phyloP scores from a whole-genome alignment of 1,284 basidiomycete genomes.

The Limonomyces culmigenus region DNA sequence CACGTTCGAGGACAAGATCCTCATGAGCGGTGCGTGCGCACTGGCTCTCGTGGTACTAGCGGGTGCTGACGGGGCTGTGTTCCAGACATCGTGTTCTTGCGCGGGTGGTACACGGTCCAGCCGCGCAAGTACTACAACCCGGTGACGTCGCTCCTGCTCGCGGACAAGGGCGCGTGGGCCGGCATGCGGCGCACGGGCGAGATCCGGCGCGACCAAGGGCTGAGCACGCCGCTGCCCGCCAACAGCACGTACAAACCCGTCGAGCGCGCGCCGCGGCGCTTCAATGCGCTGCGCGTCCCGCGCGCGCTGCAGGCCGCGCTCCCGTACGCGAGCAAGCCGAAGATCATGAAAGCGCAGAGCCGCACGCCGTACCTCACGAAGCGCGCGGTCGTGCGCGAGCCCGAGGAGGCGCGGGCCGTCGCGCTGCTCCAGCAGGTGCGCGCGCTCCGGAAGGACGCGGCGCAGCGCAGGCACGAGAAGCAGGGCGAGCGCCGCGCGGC shows the following conservation, averaged over 20 bases:
- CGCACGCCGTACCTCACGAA: conserved; percentile 78
- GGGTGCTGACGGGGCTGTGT: conserved; percentile 4
- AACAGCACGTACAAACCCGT: conserved; percentile 85
- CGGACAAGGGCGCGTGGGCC: conserved; percentile 64
- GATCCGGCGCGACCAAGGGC: conserved; percentile 68
- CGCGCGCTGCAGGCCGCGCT: conserved; percentile 79
- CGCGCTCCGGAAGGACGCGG: conserved; percentile 81
- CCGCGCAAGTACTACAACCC: conserved; percentile 96
- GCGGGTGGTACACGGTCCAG: conserved; percentile 94
- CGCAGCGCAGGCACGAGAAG: conserved; percentile 63
- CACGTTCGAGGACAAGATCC: conserved; percentile 95
- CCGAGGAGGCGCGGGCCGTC: conserved; percentile 86
- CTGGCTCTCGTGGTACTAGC: too few species aligned
- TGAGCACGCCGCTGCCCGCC: conserved; percentile 70
- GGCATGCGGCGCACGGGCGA: conserved; percentile 96
- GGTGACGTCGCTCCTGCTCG: conserved; percentile 78
- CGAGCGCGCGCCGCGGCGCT: conserved; percentile 67
- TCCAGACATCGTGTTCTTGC: conserved; percentile 84
- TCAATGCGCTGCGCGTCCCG: conserved; percentile 84
- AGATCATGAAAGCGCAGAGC: conserved; percentile 60
- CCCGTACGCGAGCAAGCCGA: conserved; percentile 89
- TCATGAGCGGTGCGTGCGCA: conserved; percentile 71
- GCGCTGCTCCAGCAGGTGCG: conserved; percentile 92
- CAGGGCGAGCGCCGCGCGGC: conserved; percentile 55
- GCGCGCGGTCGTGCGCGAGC: conserved; percentile 88